Conservation (phyloP, 495 filamentous ascomycete species). For the Neurospora sp. region DNA sequence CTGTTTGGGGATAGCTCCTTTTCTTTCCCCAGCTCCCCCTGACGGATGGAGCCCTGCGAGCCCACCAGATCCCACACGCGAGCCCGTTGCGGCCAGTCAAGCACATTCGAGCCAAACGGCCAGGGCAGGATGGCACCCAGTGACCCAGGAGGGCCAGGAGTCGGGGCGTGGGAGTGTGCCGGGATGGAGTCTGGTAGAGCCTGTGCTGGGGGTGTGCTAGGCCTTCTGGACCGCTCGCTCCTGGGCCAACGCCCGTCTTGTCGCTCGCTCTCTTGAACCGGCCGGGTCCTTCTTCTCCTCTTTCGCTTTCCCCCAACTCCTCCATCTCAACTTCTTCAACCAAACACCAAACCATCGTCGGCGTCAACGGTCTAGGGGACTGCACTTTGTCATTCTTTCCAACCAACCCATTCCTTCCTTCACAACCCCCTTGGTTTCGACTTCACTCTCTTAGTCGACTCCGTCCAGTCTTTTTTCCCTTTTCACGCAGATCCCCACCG, state of each 20-base stretch:
- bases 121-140: background rate
- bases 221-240: background rate
- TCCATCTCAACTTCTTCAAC: constrained; percentile 2
- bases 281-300: constrained; percentile 6
- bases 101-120: background rate
- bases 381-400: constrained; percentile 15
- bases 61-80: background rate
- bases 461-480: constrained; percentile 38
- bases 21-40: background rate
- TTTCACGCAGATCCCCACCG: constrained; percentile 19
- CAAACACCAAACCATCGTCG: constrained; percentile 15
- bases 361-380: constrained; percentile 12
- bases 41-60: background rate
- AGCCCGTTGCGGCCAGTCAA: background rate
- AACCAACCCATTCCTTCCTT: constrained; percentile 19
- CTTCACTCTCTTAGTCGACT: constrained; percentile 73
- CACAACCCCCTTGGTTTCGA: constrained; percentile 35
- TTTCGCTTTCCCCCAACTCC: constrained; percentile 7
- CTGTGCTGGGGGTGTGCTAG: background rate
- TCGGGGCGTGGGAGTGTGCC: background rate
- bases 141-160: background rate
- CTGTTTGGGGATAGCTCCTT: background rate
- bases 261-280: constrained; percentile 3
- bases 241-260: background rate
- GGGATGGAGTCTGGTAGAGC: background rate